Percentiles rank a stretch among this genome's conserved stretches.
Conservation (phyloP, 208 protist species). For the Acanthamoeba comandoni region DNA sequence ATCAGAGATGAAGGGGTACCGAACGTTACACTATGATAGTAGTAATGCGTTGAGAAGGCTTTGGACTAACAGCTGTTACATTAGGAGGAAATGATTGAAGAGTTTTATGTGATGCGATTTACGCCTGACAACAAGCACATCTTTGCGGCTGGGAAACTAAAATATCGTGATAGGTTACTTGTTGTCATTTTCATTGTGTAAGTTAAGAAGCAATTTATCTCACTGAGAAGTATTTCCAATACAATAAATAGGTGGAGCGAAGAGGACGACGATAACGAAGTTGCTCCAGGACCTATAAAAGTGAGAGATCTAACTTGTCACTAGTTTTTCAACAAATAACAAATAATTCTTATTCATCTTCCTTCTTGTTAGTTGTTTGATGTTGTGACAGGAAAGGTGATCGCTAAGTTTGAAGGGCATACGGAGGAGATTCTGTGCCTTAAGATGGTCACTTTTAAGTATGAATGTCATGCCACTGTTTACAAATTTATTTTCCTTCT, state of each 20-base stretch:
- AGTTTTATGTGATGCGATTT: conserved; percentile 66
- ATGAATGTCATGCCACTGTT: too few species aligned
- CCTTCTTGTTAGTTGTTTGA: conserved; percentile 44
- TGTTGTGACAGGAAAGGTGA: conserved; percentile 61
- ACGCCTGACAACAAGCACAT: conserved; percentile 56
- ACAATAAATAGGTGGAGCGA: conserved; percentile 45
- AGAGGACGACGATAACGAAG: conserved; percentile 69
- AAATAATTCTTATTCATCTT: neutral
- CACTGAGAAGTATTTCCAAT: too few species aligned
- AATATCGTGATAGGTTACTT: conserved; percentile 45
- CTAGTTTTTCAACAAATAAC: neutral
- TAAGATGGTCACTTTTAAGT: conserved; percentile 23
- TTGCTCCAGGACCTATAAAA: conserved; percentile 67
- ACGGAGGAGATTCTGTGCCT: conserved; percentile 73
- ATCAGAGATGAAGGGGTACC: conserved; percentile 12
- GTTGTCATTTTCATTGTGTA: too few species aligned
- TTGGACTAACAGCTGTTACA: too few species aligned
- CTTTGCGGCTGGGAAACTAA: conserved; percentile 68
- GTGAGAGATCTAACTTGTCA: neutral
- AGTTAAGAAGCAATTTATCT: too few species aligned
- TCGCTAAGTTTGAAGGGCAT: conserved; percentile 46
- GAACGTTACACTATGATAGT: too few species aligned
- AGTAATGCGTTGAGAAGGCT: too few species aligned
- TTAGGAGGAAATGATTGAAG: conserved; percentile 67
- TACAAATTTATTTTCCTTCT: too few species aligned